Evolutionary conservation across 805 yeast genomes (phyloP).

Genomic region (Jamesozyma lodderae): DNA sequence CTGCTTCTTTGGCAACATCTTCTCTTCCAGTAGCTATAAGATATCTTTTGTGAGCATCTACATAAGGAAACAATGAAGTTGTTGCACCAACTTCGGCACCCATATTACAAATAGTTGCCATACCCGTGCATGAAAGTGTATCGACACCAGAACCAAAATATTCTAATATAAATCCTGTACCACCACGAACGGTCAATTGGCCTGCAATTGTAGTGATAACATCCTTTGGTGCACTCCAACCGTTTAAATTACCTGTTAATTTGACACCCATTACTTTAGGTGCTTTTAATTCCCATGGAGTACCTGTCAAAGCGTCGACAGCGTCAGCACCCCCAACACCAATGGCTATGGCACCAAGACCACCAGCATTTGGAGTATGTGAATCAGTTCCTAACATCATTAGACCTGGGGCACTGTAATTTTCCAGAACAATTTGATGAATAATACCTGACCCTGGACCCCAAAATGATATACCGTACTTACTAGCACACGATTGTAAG

Average conservation of each 20-base stretch:
- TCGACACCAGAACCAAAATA: conserved; percentile 94
- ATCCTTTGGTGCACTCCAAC: conserved; percentile 98
- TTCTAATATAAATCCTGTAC: conserved; percentile 94
- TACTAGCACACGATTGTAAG: conserved; percentile 83
- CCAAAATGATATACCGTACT: conserved; percentile 97
- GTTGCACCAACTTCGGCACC: conserved; percentile 99
- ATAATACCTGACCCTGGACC: conserved; percentile 98
- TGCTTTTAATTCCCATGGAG: conserved; percentile 98
- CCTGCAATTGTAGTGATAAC: conserved; percentile 92
- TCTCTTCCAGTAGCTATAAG: conserved; percentile 76
- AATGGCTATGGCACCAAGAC: conserved; percentile 94
- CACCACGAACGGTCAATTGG: conserved; percentile 88
- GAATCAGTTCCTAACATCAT: conserved; percentile 98
- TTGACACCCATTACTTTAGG: conserved; percentile 92
- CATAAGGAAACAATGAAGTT: conserved; percentile 94
- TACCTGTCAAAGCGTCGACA: conserved; percentile 92
- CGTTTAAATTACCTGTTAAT: conserved; percentile 77
- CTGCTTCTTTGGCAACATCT: conserved; percentile 75
- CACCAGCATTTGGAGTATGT: conserved; percentile 99
- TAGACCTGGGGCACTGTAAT: conserved; percentile 92
- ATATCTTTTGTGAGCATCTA: conserved; percentile 68
- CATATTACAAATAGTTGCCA: conserved; percentile 99
- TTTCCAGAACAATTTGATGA: conserved; percentile 95
- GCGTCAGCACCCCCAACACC: conserved; percentile 99
- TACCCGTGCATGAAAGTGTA: conserved; percentile 89